A percentile compares a stretch with the other conserved stretches of the same genome.
phyloP scores from a whole-genome alignment of 192 early-diverging fungal genomes.

The Gaertneriomyces sp. region DNA sequence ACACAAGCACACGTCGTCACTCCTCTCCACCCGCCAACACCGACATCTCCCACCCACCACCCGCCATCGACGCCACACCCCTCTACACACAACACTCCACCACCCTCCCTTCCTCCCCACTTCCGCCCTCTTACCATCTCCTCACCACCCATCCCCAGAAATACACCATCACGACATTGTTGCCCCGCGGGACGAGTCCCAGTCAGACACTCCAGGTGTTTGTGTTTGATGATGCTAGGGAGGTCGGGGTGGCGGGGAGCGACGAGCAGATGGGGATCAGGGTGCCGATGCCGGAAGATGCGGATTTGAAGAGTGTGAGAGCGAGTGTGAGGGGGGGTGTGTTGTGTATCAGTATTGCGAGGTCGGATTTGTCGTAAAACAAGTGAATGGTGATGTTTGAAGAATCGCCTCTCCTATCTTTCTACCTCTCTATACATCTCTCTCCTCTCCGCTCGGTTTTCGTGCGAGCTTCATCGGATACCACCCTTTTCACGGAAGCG shows the following conservation, averaged over 20 bases:
- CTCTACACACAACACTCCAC: slow-evolving; percentile 8
- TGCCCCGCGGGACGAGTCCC: slow-evolving; percentile 4
- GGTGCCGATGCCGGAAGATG: slow-evolving; percentile 12
- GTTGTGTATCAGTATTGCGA: slow-evolving; percentile 21
- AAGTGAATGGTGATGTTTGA: too few relatives aligned
- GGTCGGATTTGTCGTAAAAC: background rate
- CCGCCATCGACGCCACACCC: slow-evolving; percentile 18
- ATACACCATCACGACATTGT: slow-evolving; percentile 4
- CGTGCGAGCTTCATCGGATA: too few relatives aligned
- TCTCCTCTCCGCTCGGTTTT: too few relatives aligned
- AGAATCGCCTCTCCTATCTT: too few relatives aligned
- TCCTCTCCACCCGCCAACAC: too few relatives aligned
- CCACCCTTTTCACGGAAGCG: too few relatives aligned
- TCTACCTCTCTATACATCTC: too few relatives aligned
- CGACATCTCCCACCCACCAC: background rate
- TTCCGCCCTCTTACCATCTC: slow-evolving; percentile 23
- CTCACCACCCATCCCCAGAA: background rate
- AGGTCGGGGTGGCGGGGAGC: slow-evolving; percentile 18
- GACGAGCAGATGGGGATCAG: slow-evolving; percentile 24
- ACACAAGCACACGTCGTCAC: too few relatives aligned
- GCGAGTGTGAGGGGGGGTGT: slow-evolving; percentile 11
- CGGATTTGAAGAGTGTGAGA: slow-evolving; percentile 15
- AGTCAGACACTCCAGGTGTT: slow-evolving; percentile 20
- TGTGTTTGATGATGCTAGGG: slow-evolving; percentile 26
- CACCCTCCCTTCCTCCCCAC: slow-evolving; percentile 4